Evolutionary conservation across 176 grass and related monocot genomes (phyloP).

Genomic region (Pontederia crassipes): DNA sequence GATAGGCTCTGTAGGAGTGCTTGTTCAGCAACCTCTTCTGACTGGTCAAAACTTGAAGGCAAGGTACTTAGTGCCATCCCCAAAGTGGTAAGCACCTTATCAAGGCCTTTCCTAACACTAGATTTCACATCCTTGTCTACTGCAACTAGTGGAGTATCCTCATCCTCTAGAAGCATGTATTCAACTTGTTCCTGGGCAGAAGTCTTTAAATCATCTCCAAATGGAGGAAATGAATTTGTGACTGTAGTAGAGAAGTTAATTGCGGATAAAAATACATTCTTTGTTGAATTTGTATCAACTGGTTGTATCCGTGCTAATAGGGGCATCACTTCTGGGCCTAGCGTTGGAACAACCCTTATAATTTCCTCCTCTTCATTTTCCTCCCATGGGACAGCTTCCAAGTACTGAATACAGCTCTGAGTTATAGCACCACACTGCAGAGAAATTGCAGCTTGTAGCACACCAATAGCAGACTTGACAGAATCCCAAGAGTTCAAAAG

Average conservation of each 20-base stretch:
- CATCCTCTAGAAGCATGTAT: conserved; percentile 82
- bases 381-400: conserved; percentile 79
- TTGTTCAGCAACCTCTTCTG: conserved; percentile 51
- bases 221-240: conserved; percentile 37
- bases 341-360: conserved; percentile 37
- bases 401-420: conserved; percentile 51
- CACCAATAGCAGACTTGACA: conserved; percentile 55
- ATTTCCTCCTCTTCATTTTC: conserved; percentile 89
- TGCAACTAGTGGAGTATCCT: conserved; percentile 52
- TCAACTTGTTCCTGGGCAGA: conserved; percentile 96
- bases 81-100: conserved; percentile 39
- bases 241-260: conserved; percentile 52
- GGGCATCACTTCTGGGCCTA: conserved; percentile 39
- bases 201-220: conserved; percentile 70
- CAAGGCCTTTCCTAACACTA: conserved; percentile 38
- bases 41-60: conserved; percentile 36
- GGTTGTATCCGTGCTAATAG: conserved; percentile 62
- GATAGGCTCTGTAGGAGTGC: conserved; percentile 44
- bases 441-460: conserved; percentile 53
- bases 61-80: conserved; percentile 39
- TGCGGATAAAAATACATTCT: conserved; percentile 78
- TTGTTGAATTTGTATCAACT: conserved; percentile 37
- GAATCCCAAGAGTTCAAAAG: conserved; percentile 67
- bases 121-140: conserved; percentile 79
- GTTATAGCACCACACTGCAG: conserved; percentile 46